Evolutionary conservation across 75 land plant species (phyloP).

Genomic region (Chamaecyparis obtusa): DNA sequence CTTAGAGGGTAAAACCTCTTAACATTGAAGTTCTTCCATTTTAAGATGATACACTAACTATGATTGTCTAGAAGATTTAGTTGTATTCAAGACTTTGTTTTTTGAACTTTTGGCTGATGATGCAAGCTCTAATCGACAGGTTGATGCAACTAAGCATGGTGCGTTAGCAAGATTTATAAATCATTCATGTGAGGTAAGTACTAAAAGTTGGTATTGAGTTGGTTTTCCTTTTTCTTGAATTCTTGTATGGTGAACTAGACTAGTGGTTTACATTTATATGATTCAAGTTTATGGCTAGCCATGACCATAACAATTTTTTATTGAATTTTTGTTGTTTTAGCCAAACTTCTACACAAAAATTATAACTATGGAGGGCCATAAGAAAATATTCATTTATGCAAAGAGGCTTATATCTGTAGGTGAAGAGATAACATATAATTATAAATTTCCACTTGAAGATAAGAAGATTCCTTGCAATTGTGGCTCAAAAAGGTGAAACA

Average conservation of each 20-base stretch:
- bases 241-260: background rate
- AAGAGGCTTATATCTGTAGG: conserved; percentile 79
- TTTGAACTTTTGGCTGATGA: background rate
- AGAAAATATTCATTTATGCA: conserved; percentile 94
- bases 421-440: conserved; percentile 96
- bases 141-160: conserved; percentile 96
- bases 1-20: no score
- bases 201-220: background rate
- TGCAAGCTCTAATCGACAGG: conserved; percentile 32
- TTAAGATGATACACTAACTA: no score
- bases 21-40: no score
- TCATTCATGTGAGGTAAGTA: conserved; percentile 93
- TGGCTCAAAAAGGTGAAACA: conserved; percentile 70
- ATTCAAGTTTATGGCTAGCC: background rate
- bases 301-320: background rate
- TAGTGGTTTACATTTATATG: background rate
- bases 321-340: conserved; percentile 34
- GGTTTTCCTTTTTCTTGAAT: background rate
- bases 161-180: conserved; percentile 96
- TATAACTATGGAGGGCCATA: conserved; percentile 85
- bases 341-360: conserved; percentile 98
- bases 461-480: conserved; percentile 95
- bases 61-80: background rate
- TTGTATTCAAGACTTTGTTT: background rate
- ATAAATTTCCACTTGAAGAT: conserved; percentile 94